These are phyloP conservation scores for Tolypocladium ovalisporum DNA, from an alignment of 2,329 filamentous ascomycete genomes.

Conservation along the genomic window DNA sequence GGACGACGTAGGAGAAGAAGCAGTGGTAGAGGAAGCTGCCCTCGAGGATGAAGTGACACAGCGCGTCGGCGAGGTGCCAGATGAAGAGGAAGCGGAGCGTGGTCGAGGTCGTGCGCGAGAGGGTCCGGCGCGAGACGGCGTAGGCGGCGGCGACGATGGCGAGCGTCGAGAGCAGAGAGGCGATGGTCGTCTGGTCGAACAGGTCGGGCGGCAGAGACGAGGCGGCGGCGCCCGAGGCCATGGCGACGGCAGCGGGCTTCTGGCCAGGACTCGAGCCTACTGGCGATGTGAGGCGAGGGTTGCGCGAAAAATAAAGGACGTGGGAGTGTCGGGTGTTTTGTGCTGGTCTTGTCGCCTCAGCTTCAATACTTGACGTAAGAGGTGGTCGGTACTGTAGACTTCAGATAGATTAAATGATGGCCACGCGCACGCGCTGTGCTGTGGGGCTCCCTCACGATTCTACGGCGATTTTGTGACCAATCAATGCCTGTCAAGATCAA, in stretches of 20 bases:
- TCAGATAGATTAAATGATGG: too few species aligned
- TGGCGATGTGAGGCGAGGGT: not conserved
- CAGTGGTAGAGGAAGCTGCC: slow-evolving; percentile 88
- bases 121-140: slow-evolving; percentile 31
- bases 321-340: not conserved
- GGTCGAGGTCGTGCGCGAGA: slow-evolving; percentile 37
- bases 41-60: slow-evolving; percentile 87
- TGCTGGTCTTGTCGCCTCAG: too few species aligned
- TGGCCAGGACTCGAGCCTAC: not conserved
- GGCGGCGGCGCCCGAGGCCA: slow-evolving; percentile 4
- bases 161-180: slow-evolving; percentile 45
- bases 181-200: slow-evolving; percentile 48
- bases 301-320: not conserved
- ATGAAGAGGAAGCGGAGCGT: slow-evolving; percentile 72
- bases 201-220: slow-evolving; percentile 39
- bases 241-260: not conserved
- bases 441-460: not conserved
- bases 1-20: slow-evolving; percentile 55
- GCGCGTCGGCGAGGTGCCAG: slow-evolving; percentile 88
- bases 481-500: too few species aligned
- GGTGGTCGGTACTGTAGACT: too few species aligned
- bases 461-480: not conserved
- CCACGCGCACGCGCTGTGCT: too few species aligned
- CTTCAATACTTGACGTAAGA: too few species aligned
- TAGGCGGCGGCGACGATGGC: slow-evolving; percentile 40